phyloP scores from a whole-genome alignment of 2,329 filamentous ascomycete genomes.

The Fusarium redolens region DNA sequence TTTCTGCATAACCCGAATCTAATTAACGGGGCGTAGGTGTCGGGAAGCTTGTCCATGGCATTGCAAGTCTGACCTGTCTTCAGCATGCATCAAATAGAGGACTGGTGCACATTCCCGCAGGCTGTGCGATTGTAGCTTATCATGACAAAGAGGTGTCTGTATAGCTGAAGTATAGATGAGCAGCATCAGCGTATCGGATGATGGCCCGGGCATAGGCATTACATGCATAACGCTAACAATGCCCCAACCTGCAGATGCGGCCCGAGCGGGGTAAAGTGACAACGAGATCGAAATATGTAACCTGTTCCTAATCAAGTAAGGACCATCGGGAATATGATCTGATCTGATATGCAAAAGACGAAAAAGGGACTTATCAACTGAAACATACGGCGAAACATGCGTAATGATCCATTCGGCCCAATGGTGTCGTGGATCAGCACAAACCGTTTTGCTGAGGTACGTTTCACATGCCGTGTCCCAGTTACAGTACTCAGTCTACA shows the following conservation, averaged over 20 bases:
- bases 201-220: not conserved
- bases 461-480: not conserved
- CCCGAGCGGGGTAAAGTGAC: not conserved
- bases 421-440: not conserved
- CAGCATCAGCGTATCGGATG: not conserved
- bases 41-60: no score
- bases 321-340: not conserved
- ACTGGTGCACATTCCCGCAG: no score
- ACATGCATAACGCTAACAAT: not conserved
- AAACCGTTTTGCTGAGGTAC: not conserved
- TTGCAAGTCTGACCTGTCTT: not conserved
- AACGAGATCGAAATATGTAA: not conserved
- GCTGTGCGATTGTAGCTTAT: fast-evolving
- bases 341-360: not conserved
- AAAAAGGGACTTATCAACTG: not conserved
- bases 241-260: not conserved
- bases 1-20: not conserved
- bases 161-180: not conserved
- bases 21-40: fast-evolving
- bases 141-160: not conserved
- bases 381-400: not conserved
- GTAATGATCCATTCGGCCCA: not conserved
- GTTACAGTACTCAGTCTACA: not conserved
- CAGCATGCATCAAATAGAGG: not conserved
- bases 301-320: not conserved